Base-by-base conservation (phyloP, 805 yeast genomes). In the Metschnikowia kunwiensis region DNA sequence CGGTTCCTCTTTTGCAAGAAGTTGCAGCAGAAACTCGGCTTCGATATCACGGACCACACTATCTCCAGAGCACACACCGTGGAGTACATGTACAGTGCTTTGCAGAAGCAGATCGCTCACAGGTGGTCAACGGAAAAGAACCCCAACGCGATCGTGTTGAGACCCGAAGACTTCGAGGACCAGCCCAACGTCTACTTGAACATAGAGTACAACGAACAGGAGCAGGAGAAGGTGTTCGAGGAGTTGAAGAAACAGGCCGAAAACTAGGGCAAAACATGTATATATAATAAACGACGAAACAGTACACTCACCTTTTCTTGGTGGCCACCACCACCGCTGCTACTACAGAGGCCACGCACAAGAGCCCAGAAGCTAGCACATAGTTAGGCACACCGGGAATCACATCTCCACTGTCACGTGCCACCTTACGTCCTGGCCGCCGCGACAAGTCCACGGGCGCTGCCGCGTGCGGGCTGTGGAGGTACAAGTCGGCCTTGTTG, bases 71-170 rank as follows among this genome's bases (percentile, higher is more conserved):
- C 75, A 5, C 67, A 63, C 42, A 57, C 63, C 10, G 60, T 73
- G 15, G 55, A 43, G 2, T 60, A 57, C 24, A 62, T 81, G 24
- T 58, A 60, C 38, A 37, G 49, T 0, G 70, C 68, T 35, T 58
- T 77, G 31, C 35, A 48, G 7, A 43, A 60, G 37, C 54, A 70
- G n/a, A 63, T 72, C 17, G 68, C 70, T 15, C 47, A 52, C 13
- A 65, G 70, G 49, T 63, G 64, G 53, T 72, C 63, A 46, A 75
- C 74, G 49, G 88, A 82, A 53, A 73, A 79, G 54, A 75, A 79
- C 51, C 88, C 93, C n/a, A 75, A 82, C 50, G 91, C 86, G 19
- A 75, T 86, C 38, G 77, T 79, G 43, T 66, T 86, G 47, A 65
- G 77, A 39, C 57, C 65, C 6, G 68, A 65, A 19, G 80, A 75